These are phyloP conservation scores for Oryza longistaminata DNA, from an alignment of 176 grass and related monocot genomes.

Conservation along the genomic window DNA sequence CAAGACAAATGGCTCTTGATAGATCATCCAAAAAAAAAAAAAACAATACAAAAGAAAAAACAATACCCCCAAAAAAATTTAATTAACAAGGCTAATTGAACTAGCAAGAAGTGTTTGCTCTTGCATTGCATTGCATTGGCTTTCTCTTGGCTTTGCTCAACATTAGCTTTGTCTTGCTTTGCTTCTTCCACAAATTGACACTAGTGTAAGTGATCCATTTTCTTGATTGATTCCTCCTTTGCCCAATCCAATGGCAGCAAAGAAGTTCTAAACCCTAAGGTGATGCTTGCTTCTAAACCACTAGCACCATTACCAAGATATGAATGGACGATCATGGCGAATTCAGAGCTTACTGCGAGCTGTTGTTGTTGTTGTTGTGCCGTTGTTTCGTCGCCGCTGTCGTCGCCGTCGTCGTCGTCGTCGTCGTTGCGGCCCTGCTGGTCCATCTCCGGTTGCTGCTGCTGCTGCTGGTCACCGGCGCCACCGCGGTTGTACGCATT, in stretches of 20 bases:
- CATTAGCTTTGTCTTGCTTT: neutral
- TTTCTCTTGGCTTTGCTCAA: neutral
- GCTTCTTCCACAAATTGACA: constrained; percentile 34
- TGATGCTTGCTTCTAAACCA: constrained; percentile 31
- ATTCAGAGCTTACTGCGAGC: constrained; percentile 58
- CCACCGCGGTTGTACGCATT: constrained; percentile 65
- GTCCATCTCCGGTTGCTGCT: constrained; percentile 27
- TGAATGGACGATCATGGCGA: constrained; percentile 22
- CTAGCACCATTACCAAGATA: constrained; percentile 37
- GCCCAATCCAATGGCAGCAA: constrained; percentile 36
- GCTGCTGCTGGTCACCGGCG: constrained; percentile 42
- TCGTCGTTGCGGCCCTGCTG: constrained; percentile 33
- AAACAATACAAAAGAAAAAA: constrained; percentile 1
- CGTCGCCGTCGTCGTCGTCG: constrained; percentile 11
- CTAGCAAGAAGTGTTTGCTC: constrained; percentile 45
- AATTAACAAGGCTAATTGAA: constrained; percentile 37
- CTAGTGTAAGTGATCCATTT: neutral
- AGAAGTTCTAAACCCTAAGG: constrained; percentile 26
- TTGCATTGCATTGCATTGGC: constrained; percentile 54
- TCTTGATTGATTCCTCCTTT: constrained; percentile 8
- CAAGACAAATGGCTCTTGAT: constrained; percentile 54
- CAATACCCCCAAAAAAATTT: constrained; percentile 22
- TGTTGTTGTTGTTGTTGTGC: constrained; percentile 35
- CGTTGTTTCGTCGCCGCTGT: constrained; percentile 33
- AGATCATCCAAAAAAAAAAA: constrained; percentile 38